Percentiles rank a stretch among this genome's conserved stretches.
Evolutionary conservation across 148 eudicot species (phyloP).

Genomic region (Persicaria maculosa): DNA sequence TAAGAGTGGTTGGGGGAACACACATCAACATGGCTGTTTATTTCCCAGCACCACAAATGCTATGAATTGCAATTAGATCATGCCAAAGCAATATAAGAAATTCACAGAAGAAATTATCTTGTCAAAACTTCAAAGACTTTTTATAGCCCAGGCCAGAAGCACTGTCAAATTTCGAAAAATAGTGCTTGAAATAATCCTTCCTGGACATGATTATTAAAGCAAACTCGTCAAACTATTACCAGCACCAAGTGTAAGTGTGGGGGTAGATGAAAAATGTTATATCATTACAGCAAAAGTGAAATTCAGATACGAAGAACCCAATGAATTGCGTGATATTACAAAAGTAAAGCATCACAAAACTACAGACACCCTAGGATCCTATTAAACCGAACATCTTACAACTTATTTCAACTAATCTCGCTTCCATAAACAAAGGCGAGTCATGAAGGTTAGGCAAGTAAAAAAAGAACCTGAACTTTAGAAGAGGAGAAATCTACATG

Average conservation of each 20-base stretch:
- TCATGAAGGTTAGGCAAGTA: constrained; percentile 2
- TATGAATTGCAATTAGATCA: too few relatives aligned
- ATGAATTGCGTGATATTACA: constrained; percentile 6
- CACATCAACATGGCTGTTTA: too few relatives aligned
- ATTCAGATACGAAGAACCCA: not conserved
- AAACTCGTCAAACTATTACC: not conserved
- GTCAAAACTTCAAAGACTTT: too few relatives aligned
- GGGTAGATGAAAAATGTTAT: not conserved
- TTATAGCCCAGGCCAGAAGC: too few relatives aligned
- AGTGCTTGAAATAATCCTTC: too few relatives aligned
- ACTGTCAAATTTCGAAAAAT: too few relatives aligned
- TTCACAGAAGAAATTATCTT: too few relatives aligned
- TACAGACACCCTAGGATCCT: not conserved
- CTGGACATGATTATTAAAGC: too few relatives aligned
- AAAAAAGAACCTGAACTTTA: not conserved
- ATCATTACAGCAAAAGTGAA: not conserved
- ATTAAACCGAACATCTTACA: not conserved
- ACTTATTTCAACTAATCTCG: not conserved
- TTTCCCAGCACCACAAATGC: too few relatives aligned
- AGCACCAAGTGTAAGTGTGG: not conserved
- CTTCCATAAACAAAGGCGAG: not conserved
- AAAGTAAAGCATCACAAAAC: constrained; percentile 2
- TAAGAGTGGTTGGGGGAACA: too few relatives aligned
- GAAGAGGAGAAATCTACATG: constrained; percentile 1
- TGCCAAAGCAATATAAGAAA: too few relatives aligned